Evolutionary conservation across 768 basidiomycete genomes (phyloP).

Genomic region (Postia placenta): DNA sequence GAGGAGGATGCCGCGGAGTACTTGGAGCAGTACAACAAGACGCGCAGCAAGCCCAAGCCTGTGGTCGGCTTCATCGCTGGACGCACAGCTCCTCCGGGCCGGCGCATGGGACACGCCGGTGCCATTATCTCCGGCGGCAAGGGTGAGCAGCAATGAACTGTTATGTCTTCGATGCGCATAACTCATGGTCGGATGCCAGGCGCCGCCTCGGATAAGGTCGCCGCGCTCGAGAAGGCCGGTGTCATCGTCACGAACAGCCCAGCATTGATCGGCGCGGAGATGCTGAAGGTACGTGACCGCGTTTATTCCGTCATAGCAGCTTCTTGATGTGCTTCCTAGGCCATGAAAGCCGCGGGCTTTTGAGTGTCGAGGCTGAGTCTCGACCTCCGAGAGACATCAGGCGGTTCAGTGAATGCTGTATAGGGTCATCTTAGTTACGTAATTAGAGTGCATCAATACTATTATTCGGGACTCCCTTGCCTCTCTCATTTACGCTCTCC

Average conservation of each 20-base stretch:
- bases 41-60: conserved; percentile 80
- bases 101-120: conserved; percentile 98
- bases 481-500: conserved; percentile 8
- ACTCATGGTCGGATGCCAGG: conserved; percentile 33
- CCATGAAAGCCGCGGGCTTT: conserved; percentile 74
- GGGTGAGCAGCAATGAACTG: conserved; percentile 41
- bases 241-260: conserved; percentile 93
- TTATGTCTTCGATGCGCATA: background rate
- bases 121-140: conserved; percentile 98
- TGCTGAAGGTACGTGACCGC: conserved; percentile 65
- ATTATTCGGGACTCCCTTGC: background rate
- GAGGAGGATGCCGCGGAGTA: conserved; percentile 99
- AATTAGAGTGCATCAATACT: conserved; percentile 2
- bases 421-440: conserved; percentile 3
- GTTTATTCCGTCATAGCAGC: background rate
- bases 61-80: conserved; percentile 98
- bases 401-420: no score
- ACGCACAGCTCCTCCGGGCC: conserved; percentile 93
- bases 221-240: conserved; percentile 85
- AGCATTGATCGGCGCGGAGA: conserved; percentile 85
- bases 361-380: no score
- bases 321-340: conserved; percentile 34
- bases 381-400: no score
- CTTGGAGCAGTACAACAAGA: conserved; percentile 89
- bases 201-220: conserved; percentile 91